A percentile compares a stretch with the other conserved stretches of the same genome.
Conservation (phyloP, 139 green algal genomes). For the Asterochloris erici region DNA sequence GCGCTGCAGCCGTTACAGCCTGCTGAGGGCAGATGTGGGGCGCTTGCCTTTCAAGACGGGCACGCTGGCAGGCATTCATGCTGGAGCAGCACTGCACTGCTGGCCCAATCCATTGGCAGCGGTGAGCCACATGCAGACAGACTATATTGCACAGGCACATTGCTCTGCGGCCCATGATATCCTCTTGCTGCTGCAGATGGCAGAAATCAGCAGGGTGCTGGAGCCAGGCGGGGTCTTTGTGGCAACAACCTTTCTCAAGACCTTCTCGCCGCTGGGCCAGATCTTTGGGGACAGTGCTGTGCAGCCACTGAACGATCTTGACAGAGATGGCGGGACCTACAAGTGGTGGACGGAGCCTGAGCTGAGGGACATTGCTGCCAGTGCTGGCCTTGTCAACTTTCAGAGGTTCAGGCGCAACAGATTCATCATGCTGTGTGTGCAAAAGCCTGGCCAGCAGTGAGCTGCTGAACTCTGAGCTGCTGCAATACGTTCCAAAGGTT, state of each 20-base stretch:
- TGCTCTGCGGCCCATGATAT: neutral
- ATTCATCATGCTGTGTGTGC: constrained; percentile 88
- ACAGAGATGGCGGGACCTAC: constrained; percentile 28
- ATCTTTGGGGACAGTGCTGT: constrained; percentile 64
- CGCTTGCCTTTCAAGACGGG: constrained; percentile 86
- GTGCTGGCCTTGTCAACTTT: constrained; percentile 65
- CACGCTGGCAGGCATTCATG: constrained; percentile 85
- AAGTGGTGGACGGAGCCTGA: constrained; percentile 85
- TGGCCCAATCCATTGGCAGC: constrained; percentile 80
- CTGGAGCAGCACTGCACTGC: constrained; percentile 95
- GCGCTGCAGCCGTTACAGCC: constrained; percentile 27
- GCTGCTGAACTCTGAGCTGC: too few relatives aligned
- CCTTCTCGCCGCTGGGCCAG: constrained; percentile 60
- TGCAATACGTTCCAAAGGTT: too few relatives aligned
- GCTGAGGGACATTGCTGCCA: constrained; percentile 64
- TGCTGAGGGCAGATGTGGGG: constrained; percentile 83
- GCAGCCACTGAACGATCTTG: constrained; percentile 50
- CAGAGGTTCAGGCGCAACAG: constrained; percentile 43
- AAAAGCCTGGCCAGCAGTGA: constrained; percentile 48
- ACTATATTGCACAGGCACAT: neutral
- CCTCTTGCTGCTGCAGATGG: constrained; percentile 38
- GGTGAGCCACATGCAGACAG: neutral
- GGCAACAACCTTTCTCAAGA: constrained; percentile 82
- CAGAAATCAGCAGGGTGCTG: constrained; percentile 90
- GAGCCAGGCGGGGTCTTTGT: constrained; percentile 93